Evolutionary conservation across 2,329 filamentous ascomycete species (phyloP).

Genomic region (Pseudogymnoascus sp.): DNA sequence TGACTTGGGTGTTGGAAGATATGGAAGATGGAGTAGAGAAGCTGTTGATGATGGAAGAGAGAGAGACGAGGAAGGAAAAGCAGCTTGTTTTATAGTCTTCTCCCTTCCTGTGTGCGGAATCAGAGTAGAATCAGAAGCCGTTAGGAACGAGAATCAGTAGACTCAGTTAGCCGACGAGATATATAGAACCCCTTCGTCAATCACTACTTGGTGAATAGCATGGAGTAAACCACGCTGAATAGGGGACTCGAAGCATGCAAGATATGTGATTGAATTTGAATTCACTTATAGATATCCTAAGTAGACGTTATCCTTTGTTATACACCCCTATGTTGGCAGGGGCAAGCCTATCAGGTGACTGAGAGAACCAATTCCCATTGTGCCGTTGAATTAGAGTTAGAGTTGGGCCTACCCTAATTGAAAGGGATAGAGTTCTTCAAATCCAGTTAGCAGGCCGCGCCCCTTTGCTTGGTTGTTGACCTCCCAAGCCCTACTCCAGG

Average conservation of each 20-base stretch:
- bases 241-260: background rate
- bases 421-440: background rate
- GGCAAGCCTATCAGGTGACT: background rate
- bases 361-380: background rate
- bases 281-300: background rate
- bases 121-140: background rate
- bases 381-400: background rate
- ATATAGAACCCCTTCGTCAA: background rate
- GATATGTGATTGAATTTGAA: background rate
- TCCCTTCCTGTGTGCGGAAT: background rate
- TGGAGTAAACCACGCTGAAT: background rate
- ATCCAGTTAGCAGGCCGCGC: background rate
- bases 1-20: background rate
- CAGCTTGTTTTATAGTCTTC: background rate
- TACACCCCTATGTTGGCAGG: background rate
- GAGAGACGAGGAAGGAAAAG: background rate
- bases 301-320: background rate
- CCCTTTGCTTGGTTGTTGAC: background rate
- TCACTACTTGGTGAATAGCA: background rate
- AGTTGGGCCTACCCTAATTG: background rate
- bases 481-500: background rate
- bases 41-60: background rate
- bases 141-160: background rate
- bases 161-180: background rate
- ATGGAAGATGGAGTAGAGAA: background rate